Evolutionary conservation across 2,329 filamentous ascomycete genomes (phyloP), one percentile per base, ranked within the genome.

Genomic region (Dactylellina leptospora): DNA sequence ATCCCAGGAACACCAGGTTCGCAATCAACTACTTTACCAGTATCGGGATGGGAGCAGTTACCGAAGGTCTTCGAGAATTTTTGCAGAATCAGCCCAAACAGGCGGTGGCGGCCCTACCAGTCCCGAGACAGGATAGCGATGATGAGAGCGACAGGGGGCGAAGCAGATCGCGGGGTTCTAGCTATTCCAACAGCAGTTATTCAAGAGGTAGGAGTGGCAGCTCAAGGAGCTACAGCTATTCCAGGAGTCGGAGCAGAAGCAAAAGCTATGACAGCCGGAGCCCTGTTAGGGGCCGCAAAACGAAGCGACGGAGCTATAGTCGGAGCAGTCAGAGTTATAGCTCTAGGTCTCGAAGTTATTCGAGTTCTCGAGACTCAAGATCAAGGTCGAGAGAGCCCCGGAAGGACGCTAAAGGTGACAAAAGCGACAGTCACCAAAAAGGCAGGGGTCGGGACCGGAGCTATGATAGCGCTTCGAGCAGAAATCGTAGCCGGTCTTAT

Each of bases 11-110:
- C 80, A 92, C 93, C 38, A 88, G 93, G 59, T 99, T 99, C 83
- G 91, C 93, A 54, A 96, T 99, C 87, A 99, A 99, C 81, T 99
- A 97, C 84, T 97, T 99, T 80, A 99, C 95, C 8, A 95, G 92
- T 77, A 96, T 99, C 77, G 92, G 93, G 68, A 96, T 99, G 90
- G 95, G 95, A 78, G 87, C 87, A 22, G 85, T 99, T 73, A 99
- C 95, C 1, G 95, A 99, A 79, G 90, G 92, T 75, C 96, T 97
- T 92, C 88, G 95, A 80, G 91, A 96, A 77, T 88, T 89, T 78
- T 84, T 99, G 63, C 90, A 93, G 79, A 96, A 92, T 78, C 87
- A 96, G 80, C 93, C 93, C 10, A 95, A 96, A 78, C 92, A 93
- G 1, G 85, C 90, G 75, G 77, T 61, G 33, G 66, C 48, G 10